Conservation (phyloP, 2,329 filamentous ascomycete genomes). For the Hymenoscyphus infarciens region DNA sequence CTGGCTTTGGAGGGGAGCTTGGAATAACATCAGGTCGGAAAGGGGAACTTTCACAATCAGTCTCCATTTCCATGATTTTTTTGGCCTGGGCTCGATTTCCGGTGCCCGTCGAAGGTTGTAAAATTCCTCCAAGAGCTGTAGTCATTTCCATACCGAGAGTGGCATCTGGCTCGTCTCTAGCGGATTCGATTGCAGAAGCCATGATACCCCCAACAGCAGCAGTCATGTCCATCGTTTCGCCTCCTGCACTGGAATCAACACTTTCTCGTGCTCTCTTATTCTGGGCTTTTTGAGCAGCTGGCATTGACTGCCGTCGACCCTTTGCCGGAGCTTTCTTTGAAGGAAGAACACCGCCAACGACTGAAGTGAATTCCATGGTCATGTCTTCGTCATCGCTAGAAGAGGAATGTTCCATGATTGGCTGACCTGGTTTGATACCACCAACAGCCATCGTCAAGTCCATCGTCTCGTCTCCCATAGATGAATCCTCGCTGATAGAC, state of each 20-base stretch:
- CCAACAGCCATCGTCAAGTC: slow-evolving; percentile 56
- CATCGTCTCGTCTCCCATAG: slow-evolving; percentile 42
- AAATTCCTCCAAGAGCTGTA: slow-evolving; percentile 52
- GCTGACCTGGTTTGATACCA: slow-evolving; percentile 43
- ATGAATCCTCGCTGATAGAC: slow-evolving; percentile 33
- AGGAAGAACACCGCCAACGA: slow-evolving; percentile 54
- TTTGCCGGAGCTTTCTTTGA: slow-evolving; percentile 36
- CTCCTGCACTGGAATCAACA: slow-evolving; percentile 25
- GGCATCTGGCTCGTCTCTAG: slow-evolving; percentile 41
- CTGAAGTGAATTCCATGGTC: slow-evolving; percentile 74
- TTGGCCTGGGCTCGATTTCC: slow-evolving; percentile 48
- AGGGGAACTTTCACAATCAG: slow-evolving; percentile 46
- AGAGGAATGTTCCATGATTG: slow-evolving; percentile 35
- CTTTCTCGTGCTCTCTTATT: slow-evolving; percentile 37
- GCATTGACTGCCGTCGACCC: slow-evolving; percentile 21
- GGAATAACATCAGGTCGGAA: slow-evolving; percentile 36
- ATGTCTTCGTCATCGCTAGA: slow-evolving; percentile 58
- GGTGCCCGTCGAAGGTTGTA: slow-evolving; percentile 39
- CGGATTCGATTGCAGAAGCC: slow-evolving; percentile 34
- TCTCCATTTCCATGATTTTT: slow-evolving; percentile 56
- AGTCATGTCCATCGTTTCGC: slow-evolving; percentile 48
- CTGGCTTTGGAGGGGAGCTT: slow-evolving; percentile 39
- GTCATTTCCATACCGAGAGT: slow-evolving; percentile 62
- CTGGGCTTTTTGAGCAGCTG: slow-evolving; percentile 13
- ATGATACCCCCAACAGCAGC: slow-evolving; percentile 47